These are phyloP conservation scores for Tirmania nivea DNA, from an alignment of 495 filamentous ascomycete species.

Conservation along the genomic window DNA sequence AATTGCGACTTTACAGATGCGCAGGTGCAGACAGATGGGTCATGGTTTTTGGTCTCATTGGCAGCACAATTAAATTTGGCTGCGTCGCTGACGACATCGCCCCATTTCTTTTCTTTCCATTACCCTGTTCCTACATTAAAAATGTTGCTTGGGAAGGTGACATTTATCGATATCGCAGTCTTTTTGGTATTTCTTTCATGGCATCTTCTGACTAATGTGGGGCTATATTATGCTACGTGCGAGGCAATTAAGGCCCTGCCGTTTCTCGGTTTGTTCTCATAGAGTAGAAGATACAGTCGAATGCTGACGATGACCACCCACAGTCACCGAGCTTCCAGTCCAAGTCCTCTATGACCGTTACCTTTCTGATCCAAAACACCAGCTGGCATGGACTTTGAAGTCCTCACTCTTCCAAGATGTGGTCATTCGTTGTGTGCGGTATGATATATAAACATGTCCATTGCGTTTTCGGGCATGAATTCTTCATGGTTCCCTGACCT, in stretches of 20 bases:
- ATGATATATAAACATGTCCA: not conserved
- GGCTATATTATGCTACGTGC: constrained; percentile 29
- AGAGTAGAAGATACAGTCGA: no score
- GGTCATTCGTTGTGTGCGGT: constrained; percentile 50
- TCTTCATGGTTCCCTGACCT: no score
- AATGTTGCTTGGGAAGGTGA: constrained; percentile 44
- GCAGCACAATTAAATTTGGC: no score
- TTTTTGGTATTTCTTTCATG: constrained; percentile 44
- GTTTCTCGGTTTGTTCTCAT: constrained; percentile 36
- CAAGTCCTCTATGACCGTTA: constrained; percentile 36
- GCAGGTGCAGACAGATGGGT: no score
- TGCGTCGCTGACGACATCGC: no score
- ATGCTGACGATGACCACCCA: not conserved
- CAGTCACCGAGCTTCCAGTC: constrained; percentile 36
- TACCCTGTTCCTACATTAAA: not conserved
- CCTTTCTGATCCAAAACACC: constrained; percentile 24
- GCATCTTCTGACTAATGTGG: constrained; percentile 40
- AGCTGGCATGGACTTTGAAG: constrained; percentile 38
- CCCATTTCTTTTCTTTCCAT: not conserved
- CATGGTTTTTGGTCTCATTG: no score
- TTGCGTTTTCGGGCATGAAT: no score
- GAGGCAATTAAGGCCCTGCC: constrained; percentile 42
- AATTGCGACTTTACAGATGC: no score
- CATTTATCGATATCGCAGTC: constrained; percentile 47
- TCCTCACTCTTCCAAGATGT: constrained; percentile 51